Conservation (phyloP, 495 filamentous ascomycete species). For the Talaromyces thailandensis region DNA sequence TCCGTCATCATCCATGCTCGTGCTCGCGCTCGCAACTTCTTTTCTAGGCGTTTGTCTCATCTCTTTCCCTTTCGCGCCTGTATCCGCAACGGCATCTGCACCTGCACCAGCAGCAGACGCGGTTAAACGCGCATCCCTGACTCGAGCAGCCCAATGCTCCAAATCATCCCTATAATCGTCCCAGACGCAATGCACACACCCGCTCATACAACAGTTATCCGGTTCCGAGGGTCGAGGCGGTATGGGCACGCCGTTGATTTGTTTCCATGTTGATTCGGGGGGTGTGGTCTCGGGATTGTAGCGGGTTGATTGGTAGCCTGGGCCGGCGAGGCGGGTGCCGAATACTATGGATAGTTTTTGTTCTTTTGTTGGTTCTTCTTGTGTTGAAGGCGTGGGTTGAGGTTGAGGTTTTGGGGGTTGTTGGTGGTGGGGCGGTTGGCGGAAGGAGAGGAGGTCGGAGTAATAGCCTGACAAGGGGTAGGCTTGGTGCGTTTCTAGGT, state of each 20-base stretch:
- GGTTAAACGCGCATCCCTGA: conserved; percentile 44
- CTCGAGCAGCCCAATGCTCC: conserved; percentile 69
- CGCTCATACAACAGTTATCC: conserved; percentile 98
- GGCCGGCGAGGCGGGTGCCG: conserved; percentile 63
- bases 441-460: conserved; percentile 23
- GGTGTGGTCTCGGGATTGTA: conserved; percentile 41
- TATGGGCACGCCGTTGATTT: conserved; percentile 70
- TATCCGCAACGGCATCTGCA: neutral
- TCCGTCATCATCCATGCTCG: conserved; percentile 74
- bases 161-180: conserved; percentile 82
- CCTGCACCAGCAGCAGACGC: neutral
- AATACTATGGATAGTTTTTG: conserved; percentile 64
- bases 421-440: conserved; percentile 18
- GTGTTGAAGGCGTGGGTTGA: neutral
- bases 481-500: conserved; percentile 15
- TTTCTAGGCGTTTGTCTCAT: conserved; percentile 25
- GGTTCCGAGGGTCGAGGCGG: conserved; percentile 82
- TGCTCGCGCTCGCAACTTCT: conserved; percentile 30
- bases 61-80: conserved; percentile 16
- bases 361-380: conserved; percentile 9
- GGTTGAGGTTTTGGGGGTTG: neutral
- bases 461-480: conserved; percentile 37
- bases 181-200: conserved; percentile 97
- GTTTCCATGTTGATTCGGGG: conserved; percentile 35
- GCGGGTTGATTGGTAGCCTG: conserved; percentile 53